Evolutionary conservation across 192 early-diverging fungal genomes (phyloP).

Genomic region (Diversispora epigaea): DNA sequence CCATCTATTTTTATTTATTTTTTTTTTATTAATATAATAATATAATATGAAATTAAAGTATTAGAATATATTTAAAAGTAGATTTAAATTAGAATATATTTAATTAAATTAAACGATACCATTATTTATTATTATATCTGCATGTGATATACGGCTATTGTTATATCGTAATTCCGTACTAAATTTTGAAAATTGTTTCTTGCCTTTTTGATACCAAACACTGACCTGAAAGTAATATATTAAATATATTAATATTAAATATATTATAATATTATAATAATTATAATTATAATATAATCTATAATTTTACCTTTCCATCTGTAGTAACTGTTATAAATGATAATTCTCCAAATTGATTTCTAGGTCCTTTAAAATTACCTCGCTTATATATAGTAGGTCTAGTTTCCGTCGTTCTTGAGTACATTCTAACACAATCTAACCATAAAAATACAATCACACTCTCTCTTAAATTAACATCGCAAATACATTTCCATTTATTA

Average conservation of each 20-base stretch:
- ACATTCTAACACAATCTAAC: conserved; percentile 4
- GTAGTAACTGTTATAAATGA: conserved; percentile 22
- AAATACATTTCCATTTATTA: conserved; percentile 21
- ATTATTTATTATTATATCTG: conserved; percentile 15
- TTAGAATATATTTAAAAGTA: too few relatives aligned
- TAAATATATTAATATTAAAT: not conserved
- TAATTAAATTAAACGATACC: not conserved
- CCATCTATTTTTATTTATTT: conserved; percentile 23
- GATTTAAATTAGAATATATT: too few relatives aligned
- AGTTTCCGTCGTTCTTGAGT: not conserved
- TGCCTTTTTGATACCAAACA: conserved; percentile 8
- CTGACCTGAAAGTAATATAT: not conserved
- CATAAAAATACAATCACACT: conserved; percentile 16
- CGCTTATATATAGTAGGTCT: conserved; percentile 8
- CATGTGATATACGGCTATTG: conserved; percentile 11
- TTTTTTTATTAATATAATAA: too few relatives aligned
- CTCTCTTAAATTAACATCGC: conserved; percentile 14
- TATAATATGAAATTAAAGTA: too few relatives aligned
- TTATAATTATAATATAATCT: not conserved
- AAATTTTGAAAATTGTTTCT: conserved; percentile 9
- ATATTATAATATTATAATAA: not conserved
- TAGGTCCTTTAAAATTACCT: conserved; percentile 24
- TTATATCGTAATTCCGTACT: not conserved
- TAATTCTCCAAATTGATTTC: conserved; percentile 23
- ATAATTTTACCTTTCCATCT: conserved; percentile 20